Conservation (phyloP, 1,284 basidiomycete species). For the Malassezia globosa region DNA sequence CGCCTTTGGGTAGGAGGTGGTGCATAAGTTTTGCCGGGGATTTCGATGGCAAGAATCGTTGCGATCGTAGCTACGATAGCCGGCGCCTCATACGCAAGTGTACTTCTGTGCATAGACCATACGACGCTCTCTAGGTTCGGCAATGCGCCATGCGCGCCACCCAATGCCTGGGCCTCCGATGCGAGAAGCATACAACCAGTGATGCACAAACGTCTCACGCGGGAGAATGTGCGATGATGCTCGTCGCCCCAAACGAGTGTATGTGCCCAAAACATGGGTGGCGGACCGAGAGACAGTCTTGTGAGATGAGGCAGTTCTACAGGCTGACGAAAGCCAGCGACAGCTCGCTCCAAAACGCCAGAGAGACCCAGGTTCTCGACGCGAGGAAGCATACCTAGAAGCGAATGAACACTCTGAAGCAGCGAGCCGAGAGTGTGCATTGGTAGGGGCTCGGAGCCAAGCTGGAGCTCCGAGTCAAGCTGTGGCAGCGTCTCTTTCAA, state of each 20-base stretch:
- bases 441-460: neutral
- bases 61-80: neutral
- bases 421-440: slow-evolving; percentile 9
- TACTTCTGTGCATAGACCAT: slow-evolving; percentile 3
- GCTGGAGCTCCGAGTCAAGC: neutral
- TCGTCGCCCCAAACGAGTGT: slow-evolving; percentile 1
- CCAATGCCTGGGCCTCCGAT: slow-evolving; percentile 6
- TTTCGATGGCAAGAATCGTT: slow-evolving; percentile 1
- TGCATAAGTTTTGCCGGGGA: neutral
- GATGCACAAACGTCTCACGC: neutral
- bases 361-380: slow-evolving; percentile 5
- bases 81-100: neutral
- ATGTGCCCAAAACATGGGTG: slow-evolving; percentile 7
- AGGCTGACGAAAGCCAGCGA: slow-evolving; percentile 1
- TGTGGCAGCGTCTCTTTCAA: neutral
- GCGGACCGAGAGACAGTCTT: slow-evolving; percentile 7
- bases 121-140: slow-evolving; percentile 1
- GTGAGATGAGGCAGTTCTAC: neutral
- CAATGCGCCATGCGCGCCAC: slow-evolving; percentile 5
- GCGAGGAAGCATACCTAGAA: neutral
- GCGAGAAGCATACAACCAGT: slow-evolving; percentile 9
- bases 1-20: neutral
- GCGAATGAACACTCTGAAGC: neutral
- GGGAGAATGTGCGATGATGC: neutral
- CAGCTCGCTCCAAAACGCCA: slow-evolving; percentile 9